Evolutionary conservation across 2,329 filamentous ascomycete species (phyloP), one percentile per base, ranked within the genome.

Genomic region (Gaeumannomyces sp.): DNA sequence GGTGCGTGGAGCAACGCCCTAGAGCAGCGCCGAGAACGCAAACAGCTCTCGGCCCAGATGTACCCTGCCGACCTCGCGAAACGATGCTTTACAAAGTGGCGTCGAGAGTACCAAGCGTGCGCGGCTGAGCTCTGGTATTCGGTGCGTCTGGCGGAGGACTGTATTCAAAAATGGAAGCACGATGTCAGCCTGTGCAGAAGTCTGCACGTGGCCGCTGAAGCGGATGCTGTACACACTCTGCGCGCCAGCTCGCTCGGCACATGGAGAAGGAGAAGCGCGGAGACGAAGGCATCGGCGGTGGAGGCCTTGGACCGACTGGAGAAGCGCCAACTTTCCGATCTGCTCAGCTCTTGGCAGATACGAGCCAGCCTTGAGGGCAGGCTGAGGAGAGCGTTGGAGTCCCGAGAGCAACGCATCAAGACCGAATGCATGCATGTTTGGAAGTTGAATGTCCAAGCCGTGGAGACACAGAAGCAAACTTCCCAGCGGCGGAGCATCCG

Each of bases 331-430:
- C 65, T 68, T 7, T 67, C 68, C 29, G 65, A 66, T 45, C 65
- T 66, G 16, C 45, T 72, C 60, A 60, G 59, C 0, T 33, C 66
- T 45, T 72, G 71, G 71, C 70, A 67, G 53, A 70, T 70, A 64
- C 68, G 70, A 35, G 68, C 70, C 13, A 68, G 64, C 13, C 65
- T 72, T 7, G 61, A 65, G n/a, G 62, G 53, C 11, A 59, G 67
- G 25, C 65, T 71, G 31, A 66, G 60, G 62, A 66, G 65, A 64
- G 50, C 19, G 56, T 58, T 61, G 33, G 60, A 14, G 35, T 60
- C 50, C 19, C 62, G 29, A 33, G 35, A 60, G 29, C 60, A n/a
- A 27, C 33, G 25, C 33, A 53, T 35, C 7, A 61, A 61, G 38
- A 11, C 35, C 13, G n/a, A 16, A 19, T 45, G 33, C 13, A 3